These are phyloP conservation scores for Rhodosorus marinus DNA, from an alignment of 23 red algal genomes.

Conservation along the genomic window DNA sequence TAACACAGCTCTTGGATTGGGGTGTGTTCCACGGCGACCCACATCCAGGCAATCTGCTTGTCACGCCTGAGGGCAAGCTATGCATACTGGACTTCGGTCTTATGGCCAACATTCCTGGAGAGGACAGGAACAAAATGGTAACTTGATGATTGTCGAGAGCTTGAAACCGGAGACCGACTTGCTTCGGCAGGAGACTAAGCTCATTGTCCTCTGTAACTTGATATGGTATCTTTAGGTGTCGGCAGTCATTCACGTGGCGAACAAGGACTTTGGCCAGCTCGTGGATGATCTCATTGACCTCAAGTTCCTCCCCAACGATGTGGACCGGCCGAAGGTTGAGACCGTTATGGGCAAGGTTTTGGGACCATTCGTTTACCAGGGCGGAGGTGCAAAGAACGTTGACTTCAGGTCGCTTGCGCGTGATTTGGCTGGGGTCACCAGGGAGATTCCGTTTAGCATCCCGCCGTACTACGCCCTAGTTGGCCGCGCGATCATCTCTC, in stretches of 20 bases:
- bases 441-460: constrained; percentile 20
- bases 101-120: constrained; percentile 2
- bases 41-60: constrained; percentile 19
- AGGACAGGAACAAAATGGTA: too few species aligned
- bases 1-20: constrained; percentile 16
- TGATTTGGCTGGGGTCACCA: constrained; percentile 6
- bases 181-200: too few species aligned
- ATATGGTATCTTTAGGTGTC: too few species aligned
- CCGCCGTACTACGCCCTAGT: constrained; percentile 17
- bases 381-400: constrained; percentile 14
- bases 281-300: constrained; percentile 27
- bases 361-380: constrained; percentile 10
- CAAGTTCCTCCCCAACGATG: constrained; percentile 7
- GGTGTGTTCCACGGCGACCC: constrained; percentile 38
- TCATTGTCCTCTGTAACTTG: neutral
- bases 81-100: constrained; percentile 17
- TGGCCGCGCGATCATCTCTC: constrained; percentile 4
- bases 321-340: constrained; percentile 4
- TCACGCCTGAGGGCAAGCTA: neutral
- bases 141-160: too few species aligned
- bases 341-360: constrained; percentile 11
- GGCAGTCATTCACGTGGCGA: constrained; percentile 25
- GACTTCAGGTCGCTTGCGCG: constrained; percentile 12
- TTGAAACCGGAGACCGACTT: too few species aligned
- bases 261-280: constrained; percentile 18